These are phyloP conservation scores for Suillus luteus DNA, from an alignment of 768 basidiomycete genomes.

Conservation along the genomic window DNA sequence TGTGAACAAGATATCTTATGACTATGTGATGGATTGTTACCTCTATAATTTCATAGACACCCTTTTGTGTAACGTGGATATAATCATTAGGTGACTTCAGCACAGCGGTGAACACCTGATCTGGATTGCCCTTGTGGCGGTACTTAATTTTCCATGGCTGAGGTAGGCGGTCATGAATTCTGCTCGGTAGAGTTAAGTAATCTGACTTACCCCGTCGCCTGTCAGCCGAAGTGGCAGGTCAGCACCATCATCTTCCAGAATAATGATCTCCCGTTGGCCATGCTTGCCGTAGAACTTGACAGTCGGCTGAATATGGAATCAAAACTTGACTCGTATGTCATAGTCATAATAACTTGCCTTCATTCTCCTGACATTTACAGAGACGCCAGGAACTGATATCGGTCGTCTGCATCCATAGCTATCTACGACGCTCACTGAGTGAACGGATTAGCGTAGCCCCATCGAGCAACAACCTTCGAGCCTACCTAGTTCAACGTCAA, in stretches of 20 bases:
- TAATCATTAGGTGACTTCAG: conserved; percentile 69
- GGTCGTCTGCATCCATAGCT: conserved; percentile 82
- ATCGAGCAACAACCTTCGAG: conserved; percentile 7
- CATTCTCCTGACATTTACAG: conserved; percentile 81
- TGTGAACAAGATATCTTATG: not conserved
- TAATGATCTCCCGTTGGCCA: conserved; percentile 55
- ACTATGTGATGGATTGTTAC: conserved; percentile 40
- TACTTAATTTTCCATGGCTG: conserved; percentile 92
- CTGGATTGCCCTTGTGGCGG: conserved; percentile 49
- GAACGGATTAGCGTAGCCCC: conserved; percentile 17
- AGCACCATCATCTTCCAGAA: conserved; percentile 74
- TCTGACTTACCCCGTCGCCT: conserved; percentile 75
- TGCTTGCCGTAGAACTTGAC: conserved; percentile 80
- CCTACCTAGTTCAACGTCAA: conserved; percentile 79
- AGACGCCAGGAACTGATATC: conserved; percentile 73
- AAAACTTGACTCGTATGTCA: not conserved
- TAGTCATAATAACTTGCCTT: conserved; percentile 50
- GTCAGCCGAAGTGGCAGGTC: conserved; percentile 83
- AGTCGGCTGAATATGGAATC: conserved; percentile 60
- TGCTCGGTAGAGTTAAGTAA: not conserved
- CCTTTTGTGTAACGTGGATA: conserved; percentile 72
- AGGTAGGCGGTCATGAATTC: not conserved
- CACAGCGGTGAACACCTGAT: conserved; percentile 40
- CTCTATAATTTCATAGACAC: conserved; percentile 71
- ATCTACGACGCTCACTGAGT: conserved; percentile 82